Evolutionary conservation across 495 filamentous ascomycete genomes (phyloP).

Genomic region (Aspergillus carlsbadensis): DNA sequence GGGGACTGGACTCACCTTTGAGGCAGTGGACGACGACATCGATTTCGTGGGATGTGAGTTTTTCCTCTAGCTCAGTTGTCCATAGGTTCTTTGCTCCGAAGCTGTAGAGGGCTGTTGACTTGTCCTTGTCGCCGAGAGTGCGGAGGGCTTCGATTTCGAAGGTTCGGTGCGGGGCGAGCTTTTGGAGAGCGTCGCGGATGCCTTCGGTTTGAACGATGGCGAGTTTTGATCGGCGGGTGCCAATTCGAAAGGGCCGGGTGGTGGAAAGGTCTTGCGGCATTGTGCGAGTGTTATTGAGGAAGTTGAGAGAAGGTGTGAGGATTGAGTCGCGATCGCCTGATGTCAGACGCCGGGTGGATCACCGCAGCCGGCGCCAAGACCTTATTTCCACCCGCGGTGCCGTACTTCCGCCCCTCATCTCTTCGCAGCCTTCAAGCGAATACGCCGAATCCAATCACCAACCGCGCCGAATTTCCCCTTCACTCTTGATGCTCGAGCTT

Average conservation of each 20-base stretch:
- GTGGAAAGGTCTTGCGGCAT: too few species aligned
- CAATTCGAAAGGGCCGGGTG: conserved; percentile 39
- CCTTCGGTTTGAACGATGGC: conserved; percentile 68
- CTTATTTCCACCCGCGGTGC: too few species aligned
- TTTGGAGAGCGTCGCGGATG: conserved; percentile 53
- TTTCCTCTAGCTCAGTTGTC: conserved; percentile 80
- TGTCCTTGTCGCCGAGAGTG: conserved; percentile 71
- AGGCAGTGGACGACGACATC: conserved; percentile 83
- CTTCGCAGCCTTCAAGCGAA: too few species aligned
- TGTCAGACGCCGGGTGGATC: too few species aligned
- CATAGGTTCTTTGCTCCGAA: conserved; percentile 81
- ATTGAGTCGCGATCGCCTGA: too few species aligned
- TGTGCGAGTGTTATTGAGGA: too few species aligned
- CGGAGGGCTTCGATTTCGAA: conserved; percentile 65
- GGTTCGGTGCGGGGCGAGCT: conserved; percentile 51
- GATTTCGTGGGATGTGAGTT: conserved; percentile 60
- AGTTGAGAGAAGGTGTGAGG: too few species aligned
- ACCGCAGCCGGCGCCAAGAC: too few species aligned
- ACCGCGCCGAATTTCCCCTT: too few species aligned
- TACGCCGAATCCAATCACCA: too few species aligned
- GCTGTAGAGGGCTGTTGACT: conserved; percentile 66
- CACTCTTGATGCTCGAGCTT: too few species aligned
- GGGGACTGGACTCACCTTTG: conserved; percentile 54
- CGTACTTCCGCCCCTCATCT: too few species aligned
- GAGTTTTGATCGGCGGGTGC: conserved; percentile 68